Evolutionary conservation across 2,329 filamentous ascomycete genomes (phyloP).

Genomic region (Aspergillus uvarum): DNA sequence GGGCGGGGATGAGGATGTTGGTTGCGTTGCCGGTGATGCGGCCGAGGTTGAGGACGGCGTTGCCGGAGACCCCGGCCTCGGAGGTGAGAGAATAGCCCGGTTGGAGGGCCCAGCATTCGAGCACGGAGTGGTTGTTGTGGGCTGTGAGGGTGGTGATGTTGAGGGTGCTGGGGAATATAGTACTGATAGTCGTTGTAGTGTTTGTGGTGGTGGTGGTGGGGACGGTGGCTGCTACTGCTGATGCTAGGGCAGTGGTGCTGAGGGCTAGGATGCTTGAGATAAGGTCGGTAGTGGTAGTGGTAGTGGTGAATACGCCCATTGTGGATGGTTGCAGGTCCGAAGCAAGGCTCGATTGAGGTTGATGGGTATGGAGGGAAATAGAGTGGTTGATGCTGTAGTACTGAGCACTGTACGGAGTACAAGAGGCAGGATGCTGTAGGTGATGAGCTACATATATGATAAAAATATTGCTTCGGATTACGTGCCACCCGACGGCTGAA

Average conservation of each 20-base stretch:
- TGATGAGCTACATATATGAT: background rate
- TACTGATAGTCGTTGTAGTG: background rate
- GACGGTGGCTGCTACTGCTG: slow-evolving; percentile 9
- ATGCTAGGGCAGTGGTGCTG: slow-evolving; percentile 13
- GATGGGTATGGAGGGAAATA: background rate
- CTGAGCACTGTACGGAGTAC: no score
- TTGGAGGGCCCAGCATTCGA: slow-evolving; percentile 51
- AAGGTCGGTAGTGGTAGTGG: background rate
- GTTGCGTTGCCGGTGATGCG: slow-evolving; percentile 30
- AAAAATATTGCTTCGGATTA: background rate
- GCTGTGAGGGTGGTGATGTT: slow-evolving; percentile 47
- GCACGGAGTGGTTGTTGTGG: slow-evolving; percentile 38
- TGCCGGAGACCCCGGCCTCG: slow-evolving; percentile 35
- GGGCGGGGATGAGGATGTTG: slow-evolving; percentile 40
- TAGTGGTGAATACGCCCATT: slow-evolving; percentile 10
- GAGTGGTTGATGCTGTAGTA: background rate
- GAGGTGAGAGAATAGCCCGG: slow-evolving; percentile 36
- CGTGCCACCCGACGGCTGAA: background rate
- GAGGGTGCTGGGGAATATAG: slow-evolving; percentile 25
- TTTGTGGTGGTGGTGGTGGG: background rate
- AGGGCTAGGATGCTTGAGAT: slow-evolving; percentile 11
- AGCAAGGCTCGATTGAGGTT: background rate
- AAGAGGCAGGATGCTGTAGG: background rate
- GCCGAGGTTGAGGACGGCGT: slow-evolving; percentile 35
- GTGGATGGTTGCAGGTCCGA: background rate